Base-by-base conservation (phyloP, 352 stramenopile genomes). In the Globisporangium radiosum region DNA sequence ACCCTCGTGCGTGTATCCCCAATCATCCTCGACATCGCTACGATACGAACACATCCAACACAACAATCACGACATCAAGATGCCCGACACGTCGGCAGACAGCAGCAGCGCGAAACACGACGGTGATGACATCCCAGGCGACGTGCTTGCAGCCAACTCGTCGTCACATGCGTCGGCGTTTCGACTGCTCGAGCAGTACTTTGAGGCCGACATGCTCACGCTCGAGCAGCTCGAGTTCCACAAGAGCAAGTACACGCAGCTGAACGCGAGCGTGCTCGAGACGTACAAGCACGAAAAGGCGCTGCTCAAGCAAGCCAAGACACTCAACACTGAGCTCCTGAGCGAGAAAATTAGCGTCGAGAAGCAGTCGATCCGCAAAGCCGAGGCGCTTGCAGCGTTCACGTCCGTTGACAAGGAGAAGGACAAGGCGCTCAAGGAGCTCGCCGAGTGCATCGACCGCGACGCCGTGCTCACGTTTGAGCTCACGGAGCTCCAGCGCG, bases 401-500 rank as follows among this genome's bases (percentile, higher is more conserved):
- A 72, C 78, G 33, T 81, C 73, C 1, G 66, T 96, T 5, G 83
- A 96, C 49, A 88, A 88, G 38, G 81, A 93, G 10, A 88, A 90
- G 54, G 87, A 94, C 2, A 76, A 76, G 13, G 82, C 85, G 11
- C 47, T 88, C 4, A 92, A 91, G 59, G 81, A 94, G 48, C 59
- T 94, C 36, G 78, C 78, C 13, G 81, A 94, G 56, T 86, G 71
- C 40, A 72, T 92, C 7, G 81, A 92, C 59, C 77, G 85, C 14
- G 85, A 96, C 62, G 81, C 86, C 9, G 76, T 92, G 42, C 67
- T 96, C 17, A 86, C 83, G 38, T 94, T 96, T 50, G 88, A 97
- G 66, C 77, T 95, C 57, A 90, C 80, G 0, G 88, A 97, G 64
- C 64, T 95, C 10, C 83, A 96, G 68, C 80, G 81, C 40, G 84